A percentile compares a stretch with the other conserved stretches of the same genome.
Conservation (phyloP, 1,139 yeast species). For the Geotrichum citri-aurantii region DNA sequence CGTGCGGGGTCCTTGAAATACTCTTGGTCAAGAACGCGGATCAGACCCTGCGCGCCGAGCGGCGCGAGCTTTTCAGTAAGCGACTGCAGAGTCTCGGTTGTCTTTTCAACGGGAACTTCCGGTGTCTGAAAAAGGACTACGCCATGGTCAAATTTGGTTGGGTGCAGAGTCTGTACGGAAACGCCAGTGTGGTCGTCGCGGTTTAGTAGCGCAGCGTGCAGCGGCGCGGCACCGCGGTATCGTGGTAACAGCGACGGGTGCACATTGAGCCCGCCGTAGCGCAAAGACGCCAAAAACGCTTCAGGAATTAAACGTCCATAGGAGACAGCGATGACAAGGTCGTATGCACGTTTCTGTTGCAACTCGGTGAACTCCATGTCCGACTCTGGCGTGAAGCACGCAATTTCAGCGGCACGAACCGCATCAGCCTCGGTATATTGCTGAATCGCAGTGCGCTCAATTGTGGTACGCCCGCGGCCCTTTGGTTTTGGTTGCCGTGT, state of each 20-base stretch:
- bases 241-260: conserved; percentile 88
- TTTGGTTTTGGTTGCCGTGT: conserved; percentile 62
- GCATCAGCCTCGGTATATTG: conserved; percentile 37
- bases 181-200: conserved; percentile 68
- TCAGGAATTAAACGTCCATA: conserved; percentile 77
- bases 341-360: conserved; percentile 37
- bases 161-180: conserved; percentile 84
- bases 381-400: conserved; percentile 14
- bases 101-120: conserved; percentile 29
- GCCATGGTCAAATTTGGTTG: conserved; percentile 80
- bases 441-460: conserved; percentile 52
- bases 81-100: conserved; percentile 41
- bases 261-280: conserved; percentile 73
- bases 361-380: conserved; percentile 44
- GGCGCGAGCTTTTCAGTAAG: conserved; percentile 48
- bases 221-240: conserved; percentile 86
- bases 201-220: conserved; percentile 71
- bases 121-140: conserved; percentile 41
- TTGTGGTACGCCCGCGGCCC: conserved; percentile 55
- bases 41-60: conserved; percentile 56
- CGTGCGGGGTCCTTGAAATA: conserved; percentile 30
- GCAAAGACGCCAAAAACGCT: conserved; percentile 44
- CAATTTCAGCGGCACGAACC: not conserved
- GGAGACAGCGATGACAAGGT: conserved; percentile 81
- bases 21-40: conserved; percentile 38